Evolutionary conservation across 768 basidiomycete genomes (phyloP).

Genomic region (Suillus ampliporus): DNA sequence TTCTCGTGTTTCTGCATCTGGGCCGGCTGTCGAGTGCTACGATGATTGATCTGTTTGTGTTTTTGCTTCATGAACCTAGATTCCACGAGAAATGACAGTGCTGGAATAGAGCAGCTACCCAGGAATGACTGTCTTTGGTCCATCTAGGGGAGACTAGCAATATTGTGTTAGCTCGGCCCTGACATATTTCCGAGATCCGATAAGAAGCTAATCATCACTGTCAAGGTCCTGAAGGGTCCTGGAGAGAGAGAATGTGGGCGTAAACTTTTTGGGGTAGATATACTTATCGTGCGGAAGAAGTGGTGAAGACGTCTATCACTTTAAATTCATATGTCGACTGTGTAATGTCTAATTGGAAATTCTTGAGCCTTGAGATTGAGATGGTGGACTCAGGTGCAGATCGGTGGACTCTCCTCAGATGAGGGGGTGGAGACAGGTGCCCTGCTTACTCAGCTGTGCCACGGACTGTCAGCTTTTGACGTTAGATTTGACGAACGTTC

Average conservation of each 20-base stretch:
- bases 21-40: neutral
- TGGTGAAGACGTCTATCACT: neutral
- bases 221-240: too few relatives aligned
- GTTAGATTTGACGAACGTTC: neutral
- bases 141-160: neutral
- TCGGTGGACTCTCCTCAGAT: too few relatives aligned
- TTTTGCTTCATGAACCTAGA: neutral
- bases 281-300: neutral
- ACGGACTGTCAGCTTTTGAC: neutral
- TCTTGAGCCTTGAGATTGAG: too few relatives aligned
- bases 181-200: neutral
- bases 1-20: neutral
- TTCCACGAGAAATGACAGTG: neutral
- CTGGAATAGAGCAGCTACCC: neutral
- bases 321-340: too few relatives aligned
- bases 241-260: too few relatives aligned
- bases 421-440: too few relatives aligned
- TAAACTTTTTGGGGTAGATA: neutral
- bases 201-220: neutral
- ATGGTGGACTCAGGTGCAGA: too few relatives aligned
- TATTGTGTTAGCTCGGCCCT: neutral
- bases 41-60: neutral
- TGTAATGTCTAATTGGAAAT: too few relatives aligned
- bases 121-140: neutral
- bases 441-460: constrained; percentile 2